phyloP scores from a whole-genome alignment of 495 filamentous ascomycete genomes.

The Astrothelium subdiscretum region DNA sequence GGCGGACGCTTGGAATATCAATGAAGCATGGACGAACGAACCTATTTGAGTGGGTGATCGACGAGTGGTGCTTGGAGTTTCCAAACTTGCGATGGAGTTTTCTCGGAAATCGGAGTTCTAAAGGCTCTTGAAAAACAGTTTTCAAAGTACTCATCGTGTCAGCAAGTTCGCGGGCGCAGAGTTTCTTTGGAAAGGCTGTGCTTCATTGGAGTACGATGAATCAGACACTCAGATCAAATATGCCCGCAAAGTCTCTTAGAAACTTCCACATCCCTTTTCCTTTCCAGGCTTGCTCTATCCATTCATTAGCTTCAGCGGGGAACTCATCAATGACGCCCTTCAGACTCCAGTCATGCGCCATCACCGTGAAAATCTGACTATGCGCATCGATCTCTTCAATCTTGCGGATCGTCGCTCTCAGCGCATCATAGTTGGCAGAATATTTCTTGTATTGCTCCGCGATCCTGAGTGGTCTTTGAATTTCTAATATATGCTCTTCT shows the following conservation, averaged over 20 bases:
- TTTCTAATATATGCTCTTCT: constrained; percentile 6
- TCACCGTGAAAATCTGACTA: constrained; percentile 5
- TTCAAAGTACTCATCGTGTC: no score
- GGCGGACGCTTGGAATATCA: no score
- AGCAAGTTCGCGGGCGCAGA: no score
- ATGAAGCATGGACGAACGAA: no score
- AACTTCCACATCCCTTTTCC: constrained; percentile 8
- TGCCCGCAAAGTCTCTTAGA: constrained; percentile 7
- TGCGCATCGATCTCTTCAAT: constrained; percentile 7
- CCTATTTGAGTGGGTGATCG: no score
- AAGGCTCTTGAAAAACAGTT: background rate
- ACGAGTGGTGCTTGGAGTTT: no score
- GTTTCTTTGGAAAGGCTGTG: no score
- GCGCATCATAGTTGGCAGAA: constrained; percentile 1
- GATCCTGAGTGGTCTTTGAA: background rate
- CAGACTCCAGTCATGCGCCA: constrained; percentile 15
- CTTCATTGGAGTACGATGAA: background rate
- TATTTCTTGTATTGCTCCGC: background rate
- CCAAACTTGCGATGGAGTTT: background rate
- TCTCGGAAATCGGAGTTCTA: background rate
- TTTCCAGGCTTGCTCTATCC: constrained; percentile 10
- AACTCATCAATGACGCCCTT: constrained; percentile 10
- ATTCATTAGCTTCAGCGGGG: constrained; percentile 5
- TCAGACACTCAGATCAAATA: background rate
- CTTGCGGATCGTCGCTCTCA: constrained; percentile 5